These are phyloP conservation scores for Podospora australis DNA, from an alignment of 495 filamentous ascomycete genomes.

Conservation along the genomic window DNA sequence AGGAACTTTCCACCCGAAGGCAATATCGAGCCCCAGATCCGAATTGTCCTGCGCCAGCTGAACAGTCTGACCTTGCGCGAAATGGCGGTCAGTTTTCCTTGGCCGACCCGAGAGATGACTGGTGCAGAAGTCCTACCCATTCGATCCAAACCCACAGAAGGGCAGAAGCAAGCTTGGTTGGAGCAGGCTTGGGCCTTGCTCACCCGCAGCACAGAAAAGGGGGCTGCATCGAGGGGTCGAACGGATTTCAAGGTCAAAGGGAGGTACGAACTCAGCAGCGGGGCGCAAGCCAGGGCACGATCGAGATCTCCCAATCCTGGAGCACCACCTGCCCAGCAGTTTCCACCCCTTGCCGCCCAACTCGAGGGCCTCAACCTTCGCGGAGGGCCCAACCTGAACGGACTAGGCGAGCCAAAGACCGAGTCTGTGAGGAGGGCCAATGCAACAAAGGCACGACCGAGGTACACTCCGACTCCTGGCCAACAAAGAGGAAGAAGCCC, in stretches of 20 bases:
- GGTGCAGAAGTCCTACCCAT: constrained; percentile 30
- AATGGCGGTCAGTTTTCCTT: constrained; percentile 32
- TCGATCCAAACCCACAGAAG: constrained; percentile 28
- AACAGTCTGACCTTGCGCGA: constrained; percentile 23
- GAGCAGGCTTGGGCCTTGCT: constrained; percentile 23
- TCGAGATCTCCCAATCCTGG: constrained; percentile 9
- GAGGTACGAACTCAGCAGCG: constrained; percentile 20
- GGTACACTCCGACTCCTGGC: not conserved
- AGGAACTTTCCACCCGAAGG: constrained; percentile 19
- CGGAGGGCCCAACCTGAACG: not conserved
- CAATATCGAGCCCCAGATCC: constrained; percentile 31
- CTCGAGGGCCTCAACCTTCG: constrained; percentile 1
- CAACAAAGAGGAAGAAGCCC: too few relatives aligned
- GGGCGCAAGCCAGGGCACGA: not conserved
- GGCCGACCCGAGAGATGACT: constrained; percentile 32
- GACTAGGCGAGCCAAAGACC: not conserved
- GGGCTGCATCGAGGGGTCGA: constrained; percentile 6
- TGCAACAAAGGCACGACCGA: constrained; percentile 4
- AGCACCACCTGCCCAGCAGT: not conserved
- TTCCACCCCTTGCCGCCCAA: constrained; percentile 2
- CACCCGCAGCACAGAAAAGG: constrained; percentile 15
- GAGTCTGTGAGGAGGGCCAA: constrained; percentile 19
- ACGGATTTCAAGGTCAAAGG: constrained; percentile 12
- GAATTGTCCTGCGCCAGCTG: constrained; percentile 31
- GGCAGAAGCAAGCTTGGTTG: constrained; percentile 30